Conservation (phyloP, 345 rosid genomes). For the Chamaenerion angustifolium region DNA sequence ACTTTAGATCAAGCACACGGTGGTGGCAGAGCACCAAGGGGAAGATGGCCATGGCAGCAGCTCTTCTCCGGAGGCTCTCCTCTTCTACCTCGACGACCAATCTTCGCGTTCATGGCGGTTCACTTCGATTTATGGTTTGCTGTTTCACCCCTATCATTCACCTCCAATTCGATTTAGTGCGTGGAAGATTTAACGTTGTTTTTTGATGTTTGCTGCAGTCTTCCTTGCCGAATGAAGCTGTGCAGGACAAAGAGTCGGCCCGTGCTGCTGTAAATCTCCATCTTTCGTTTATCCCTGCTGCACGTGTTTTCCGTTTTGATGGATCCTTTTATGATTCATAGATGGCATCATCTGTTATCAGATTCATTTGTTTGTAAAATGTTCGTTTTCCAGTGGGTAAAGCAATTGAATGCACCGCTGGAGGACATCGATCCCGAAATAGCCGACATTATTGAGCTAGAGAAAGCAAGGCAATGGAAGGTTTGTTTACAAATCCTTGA, state of each 20-base stretch:
- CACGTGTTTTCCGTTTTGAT: too few relatives aligned
- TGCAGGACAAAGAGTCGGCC: slow-evolving; percentile 36
- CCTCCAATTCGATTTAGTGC: not conserved
- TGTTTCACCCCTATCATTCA: not conserved
- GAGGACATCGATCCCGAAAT: slow-evolving; percentile 84
- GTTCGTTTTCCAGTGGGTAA: slow-evolving; percentile 49
- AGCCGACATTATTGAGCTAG: slow-evolving; percentile 75
- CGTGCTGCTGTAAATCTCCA: slow-evolving; percentile 38
- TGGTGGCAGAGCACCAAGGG: slow-evolving; percentile 5
- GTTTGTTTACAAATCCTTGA: slow-evolving; percentile 12
- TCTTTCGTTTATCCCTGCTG: not conserved
- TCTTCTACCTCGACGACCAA: slow-evolving; percentile 29
- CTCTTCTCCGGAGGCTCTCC: slow-evolving; percentile 49
- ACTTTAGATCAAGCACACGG: not conserved
- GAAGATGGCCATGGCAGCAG: slow-evolving; percentile 36
- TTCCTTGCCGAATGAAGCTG: slow-evolving; percentile 38
- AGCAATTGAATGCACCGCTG: slow-evolving; percentile 66
- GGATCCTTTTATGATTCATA: not conserved
- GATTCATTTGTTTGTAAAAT: not conserved
- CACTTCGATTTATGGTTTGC: slow-evolving; percentile 36
- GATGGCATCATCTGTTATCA: not conserved
- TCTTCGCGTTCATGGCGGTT: slow-evolving; percentile 24
- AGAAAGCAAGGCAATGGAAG: slow-evolving; percentile 99
- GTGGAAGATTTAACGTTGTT: slow-evolving; percentile 1
- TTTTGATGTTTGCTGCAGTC: slow-evolving; percentile 34